Conservation (phyloP, 2,329 filamentous ascomycete species). For the Chrysoporthe puriensis region DNA sequence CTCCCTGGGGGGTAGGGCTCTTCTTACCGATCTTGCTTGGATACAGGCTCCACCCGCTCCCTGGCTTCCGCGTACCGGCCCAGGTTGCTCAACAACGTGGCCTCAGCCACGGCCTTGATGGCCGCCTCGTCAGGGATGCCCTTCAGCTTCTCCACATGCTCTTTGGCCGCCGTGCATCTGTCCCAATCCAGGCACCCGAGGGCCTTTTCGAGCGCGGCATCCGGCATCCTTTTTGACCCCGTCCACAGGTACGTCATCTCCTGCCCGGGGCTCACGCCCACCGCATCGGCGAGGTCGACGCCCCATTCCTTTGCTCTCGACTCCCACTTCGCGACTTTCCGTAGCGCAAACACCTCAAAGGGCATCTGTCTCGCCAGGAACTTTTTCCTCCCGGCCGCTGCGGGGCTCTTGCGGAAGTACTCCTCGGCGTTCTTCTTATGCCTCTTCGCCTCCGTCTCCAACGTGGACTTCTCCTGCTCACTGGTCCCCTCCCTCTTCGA, state of each 20-base stretch:
- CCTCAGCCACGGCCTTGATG: conserved; percentile 68
- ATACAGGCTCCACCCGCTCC: conserved; percentile 64
- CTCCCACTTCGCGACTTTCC: conserved; percentile 90
- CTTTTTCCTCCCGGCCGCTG: conserved; percentile 79
- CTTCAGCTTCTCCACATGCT: conserved; percentile 49
- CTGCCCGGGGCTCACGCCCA: conserved; percentile 78
- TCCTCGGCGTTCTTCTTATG: conserved; percentile 70
- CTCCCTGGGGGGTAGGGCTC: neutral
- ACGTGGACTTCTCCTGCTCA: conserved; percentile 17
- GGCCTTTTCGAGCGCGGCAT: conserved; percentile 65
- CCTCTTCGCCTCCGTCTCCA: conserved; percentile 48
- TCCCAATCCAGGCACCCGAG: conserved; percentile 66
- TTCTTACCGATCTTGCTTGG: conserved; percentile 65
- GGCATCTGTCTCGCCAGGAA: conserved; percentile 90
- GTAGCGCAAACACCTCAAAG: conserved; percentile 81
- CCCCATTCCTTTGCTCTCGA: conserved; percentile 69
- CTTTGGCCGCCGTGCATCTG: conserved; percentile 56
- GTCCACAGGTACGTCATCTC: conserved; percentile 98
- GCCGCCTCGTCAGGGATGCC: conserved; percentile 64
- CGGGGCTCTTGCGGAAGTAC: conserved; percentile 71
- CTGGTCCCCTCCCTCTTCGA: conserved; percentile 33
- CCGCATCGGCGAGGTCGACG: conserved; percentile 74
- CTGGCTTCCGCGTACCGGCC: conserved; percentile 68
- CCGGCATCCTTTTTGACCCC: conserved; percentile 79
- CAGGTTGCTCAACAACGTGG: conserved; percentile 67